Conservation (phyloP, 2,329 filamentous ascomycete species). For the Xylaria multiplex region DNA sequence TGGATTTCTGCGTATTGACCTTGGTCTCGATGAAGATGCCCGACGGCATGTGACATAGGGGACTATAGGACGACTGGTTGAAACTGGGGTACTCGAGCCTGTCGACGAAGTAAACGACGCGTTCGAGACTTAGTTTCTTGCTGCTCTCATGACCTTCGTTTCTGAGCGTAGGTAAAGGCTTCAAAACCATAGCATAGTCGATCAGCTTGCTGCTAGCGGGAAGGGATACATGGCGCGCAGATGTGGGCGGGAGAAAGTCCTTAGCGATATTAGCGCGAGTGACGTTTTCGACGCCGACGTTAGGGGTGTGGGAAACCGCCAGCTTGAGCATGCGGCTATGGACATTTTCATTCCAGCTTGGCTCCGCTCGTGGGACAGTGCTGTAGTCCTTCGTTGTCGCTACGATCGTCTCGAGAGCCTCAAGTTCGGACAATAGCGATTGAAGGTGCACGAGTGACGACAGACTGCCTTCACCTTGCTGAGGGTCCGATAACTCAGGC, state of each 20-base stretch:
- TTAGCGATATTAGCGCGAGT: conserved; percentile 28
- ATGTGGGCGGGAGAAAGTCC: not conserved
- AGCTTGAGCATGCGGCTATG: conserved; percentile 25
- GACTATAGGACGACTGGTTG: conserved; percentile 20
- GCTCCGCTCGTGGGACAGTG: not conserved
- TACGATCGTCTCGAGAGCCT: too few species aligned
- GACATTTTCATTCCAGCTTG: conserved; percentile 23
- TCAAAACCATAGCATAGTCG: conserved; percentile 24
- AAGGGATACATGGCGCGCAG: not conserved
- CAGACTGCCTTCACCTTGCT: too few species aligned
- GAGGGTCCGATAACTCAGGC: too few species aligned
- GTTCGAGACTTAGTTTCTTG: not conserved
- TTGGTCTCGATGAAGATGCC: conserved; percentile 21
- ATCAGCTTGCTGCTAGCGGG: conserved; percentile 6
- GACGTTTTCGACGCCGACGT: conserved; percentile 23
- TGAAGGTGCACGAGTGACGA: too few species aligned
- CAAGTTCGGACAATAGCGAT: too few species aligned
- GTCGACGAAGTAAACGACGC: not conserved
- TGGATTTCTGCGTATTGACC: not conserved
- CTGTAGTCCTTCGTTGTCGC: too few species aligned
- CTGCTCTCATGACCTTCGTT: not conserved
- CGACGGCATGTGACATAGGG: not conserved
- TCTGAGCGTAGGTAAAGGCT: not conserved
- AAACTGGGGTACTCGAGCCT: not conserved
- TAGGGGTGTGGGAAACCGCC: not conserved